A percentile compares a stretch with the other conserved stretches of the same genome.
Conservation (phyloP, 345 rosid genomes). For the Microcos paniculata region DNA sequence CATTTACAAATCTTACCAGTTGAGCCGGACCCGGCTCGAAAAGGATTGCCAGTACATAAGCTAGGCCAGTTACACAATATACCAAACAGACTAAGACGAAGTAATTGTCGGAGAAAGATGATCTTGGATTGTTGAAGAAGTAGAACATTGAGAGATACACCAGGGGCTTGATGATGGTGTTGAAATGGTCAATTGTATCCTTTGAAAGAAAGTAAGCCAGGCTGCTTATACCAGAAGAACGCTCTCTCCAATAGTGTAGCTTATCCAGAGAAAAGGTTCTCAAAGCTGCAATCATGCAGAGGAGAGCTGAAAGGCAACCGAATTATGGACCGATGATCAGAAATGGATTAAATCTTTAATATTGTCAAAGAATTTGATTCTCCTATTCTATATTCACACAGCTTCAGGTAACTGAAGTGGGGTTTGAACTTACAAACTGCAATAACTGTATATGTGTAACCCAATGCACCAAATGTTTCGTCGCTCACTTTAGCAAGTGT, state of each 20-base stretch:
- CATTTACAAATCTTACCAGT: slow-evolving; percentile 53
- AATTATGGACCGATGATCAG: slow-evolving; percentile 7
- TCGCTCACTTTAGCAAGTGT: slow-evolving; percentile 96
- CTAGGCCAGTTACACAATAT: slow-evolving; percentile 94
- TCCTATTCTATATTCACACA: background rate
- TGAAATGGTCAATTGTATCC: slow-evolving; percentile 93
- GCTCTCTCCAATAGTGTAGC: slow-evolving; percentile 94
- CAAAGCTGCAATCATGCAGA: slow-evolving; percentile 90
- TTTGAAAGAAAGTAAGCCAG: slow-evolving; percentile 87
- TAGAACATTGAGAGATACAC: slow-evolving; percentile 96
- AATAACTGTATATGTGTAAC: slow-evolving; percentile 91
- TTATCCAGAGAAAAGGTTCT: slow-evolving; percentile 90
- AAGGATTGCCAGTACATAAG: slow-evolving; percentile 72
- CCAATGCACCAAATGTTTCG: slow-evolving; percentile 91
- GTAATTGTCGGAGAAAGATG: slow-evolving; percentile 73
- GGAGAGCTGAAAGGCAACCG: slow-evolving; percentile 62
- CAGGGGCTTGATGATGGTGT: slow-evolving; percentile 78
- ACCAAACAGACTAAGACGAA: slow-evolving; percentile 78
- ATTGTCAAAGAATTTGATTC: background rate
- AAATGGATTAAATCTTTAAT: background rate
- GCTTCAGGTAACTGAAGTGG: background rate
- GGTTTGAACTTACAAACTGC: slow-evolving; percentile 83
- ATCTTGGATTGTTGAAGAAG: slow-evolving; percentile 97
- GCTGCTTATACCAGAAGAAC: slow-evolving; percentile 95
- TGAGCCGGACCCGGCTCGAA: slow-evolving; percentile 94